Conservation (phyloP, 139 green algal species). For the Chlamydomonas incerta region DNA sequence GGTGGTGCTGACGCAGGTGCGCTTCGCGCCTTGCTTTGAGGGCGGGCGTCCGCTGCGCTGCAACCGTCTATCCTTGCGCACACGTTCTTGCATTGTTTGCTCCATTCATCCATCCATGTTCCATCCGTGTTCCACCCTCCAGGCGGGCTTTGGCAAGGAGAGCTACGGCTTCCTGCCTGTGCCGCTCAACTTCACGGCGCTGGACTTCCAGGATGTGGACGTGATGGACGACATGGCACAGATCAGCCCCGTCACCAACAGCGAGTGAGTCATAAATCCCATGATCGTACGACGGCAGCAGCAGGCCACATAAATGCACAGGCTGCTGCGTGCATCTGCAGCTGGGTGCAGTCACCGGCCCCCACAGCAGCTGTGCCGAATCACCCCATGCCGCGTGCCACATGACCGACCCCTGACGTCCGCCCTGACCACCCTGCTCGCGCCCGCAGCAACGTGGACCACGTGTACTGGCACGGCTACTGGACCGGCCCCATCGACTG, state of each 20-base stretch:
- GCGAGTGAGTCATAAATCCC: not conserved
- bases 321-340: too few relatives aligned
- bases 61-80: too few relatives aligned
- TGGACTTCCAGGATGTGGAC: not conserved
- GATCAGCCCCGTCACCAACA: not conserved
- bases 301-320: too few relatives aligned
- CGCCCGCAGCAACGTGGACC: not conserved
- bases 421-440: not conserved
- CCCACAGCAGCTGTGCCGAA: too few relatives aligned
- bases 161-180: not conserved
- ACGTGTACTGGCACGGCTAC: not conserved
- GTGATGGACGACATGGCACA: not conserved
- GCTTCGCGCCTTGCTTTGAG: too few relatives aligned
- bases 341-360: too few relatives aligned
- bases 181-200: not conserved
- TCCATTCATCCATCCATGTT: too few relatives aligned
- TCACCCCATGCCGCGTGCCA: too few relatives aligned
- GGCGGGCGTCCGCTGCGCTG: not conserved
- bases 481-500: not conserved
- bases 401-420: too few relatives aligned
- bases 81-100: too few relatives aligned
- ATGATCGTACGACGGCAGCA: too few relatives aligned
- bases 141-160: not conserved
- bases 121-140: too few relatives aligned
- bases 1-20: not conserved